phyloP scores from a whole-genome alignment of 202 grass and related monocot species.

The Zoysia matrella region DNA sequence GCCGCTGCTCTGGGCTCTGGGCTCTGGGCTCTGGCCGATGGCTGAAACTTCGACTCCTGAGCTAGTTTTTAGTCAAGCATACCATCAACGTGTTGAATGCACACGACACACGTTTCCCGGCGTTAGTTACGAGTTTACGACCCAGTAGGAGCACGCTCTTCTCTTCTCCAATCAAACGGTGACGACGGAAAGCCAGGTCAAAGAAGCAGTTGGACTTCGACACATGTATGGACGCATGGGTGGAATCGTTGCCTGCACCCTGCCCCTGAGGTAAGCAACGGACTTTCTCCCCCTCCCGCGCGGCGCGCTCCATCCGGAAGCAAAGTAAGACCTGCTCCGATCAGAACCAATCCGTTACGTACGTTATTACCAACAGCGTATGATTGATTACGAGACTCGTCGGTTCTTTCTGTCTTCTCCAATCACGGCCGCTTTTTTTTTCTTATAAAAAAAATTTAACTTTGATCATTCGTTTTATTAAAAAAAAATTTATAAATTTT shows the following conservation, averaged over 20 bases:
- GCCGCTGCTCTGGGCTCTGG: no score
- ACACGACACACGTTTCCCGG: neutral
- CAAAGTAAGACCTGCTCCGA: slow-evolving; percentile 31
- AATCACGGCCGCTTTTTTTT: neutral
- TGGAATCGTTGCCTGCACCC: slow-evolving; percentile 3
- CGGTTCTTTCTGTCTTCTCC: neutral
- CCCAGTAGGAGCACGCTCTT: neutral
- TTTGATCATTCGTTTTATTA: no score
- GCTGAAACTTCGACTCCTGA: neutral
- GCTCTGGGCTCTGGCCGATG: neutral
- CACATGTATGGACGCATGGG: neutral
- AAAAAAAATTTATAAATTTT: no score
- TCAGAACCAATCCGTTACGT: neutral
- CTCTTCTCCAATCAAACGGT: neutral
- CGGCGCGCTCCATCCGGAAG: slow-evolving; percentile 35
- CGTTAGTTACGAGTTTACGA: neutral
- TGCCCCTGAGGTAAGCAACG: slow-evolving; percentile 14
- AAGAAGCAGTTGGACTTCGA: slow-evolving; percentile 26
- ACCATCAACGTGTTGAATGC: neutral
- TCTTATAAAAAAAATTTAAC: no score
- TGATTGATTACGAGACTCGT: neutral
- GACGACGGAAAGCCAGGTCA: neutral
- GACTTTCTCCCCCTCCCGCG: neutral
- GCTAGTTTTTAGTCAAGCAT: neutral
- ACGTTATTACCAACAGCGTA: neutral